Base-by-base conservation (phyloP, 2,329 filamentous ascomycete genomes). In the Aspergillus phoenicis region DNA sequence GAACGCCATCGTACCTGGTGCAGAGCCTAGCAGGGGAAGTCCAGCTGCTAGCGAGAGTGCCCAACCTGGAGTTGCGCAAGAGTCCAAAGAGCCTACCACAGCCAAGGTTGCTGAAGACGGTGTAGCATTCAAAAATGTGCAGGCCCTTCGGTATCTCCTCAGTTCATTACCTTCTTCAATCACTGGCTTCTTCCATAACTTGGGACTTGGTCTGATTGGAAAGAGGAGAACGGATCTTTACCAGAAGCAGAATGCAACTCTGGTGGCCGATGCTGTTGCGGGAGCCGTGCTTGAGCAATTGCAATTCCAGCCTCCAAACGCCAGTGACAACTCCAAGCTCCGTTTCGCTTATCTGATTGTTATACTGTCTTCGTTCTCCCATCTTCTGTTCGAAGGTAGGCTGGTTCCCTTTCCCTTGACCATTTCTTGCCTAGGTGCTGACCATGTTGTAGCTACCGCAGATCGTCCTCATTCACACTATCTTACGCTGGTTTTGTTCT, bases 111-210 rank as follows among this genome's bases (percentile, higher is more conserved):
- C 72, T 15, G 70, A 73, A 57, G 64, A 68, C 39, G 68, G 70
- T 33, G 73, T 80, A 33, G 76, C 81, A 48, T 88, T 89, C 73
- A 87, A 90, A 72, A 99, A 98, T 74, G 92, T 89, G 43, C 87
- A 90, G 71, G 89, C 86, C 11, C 82, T 98, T 48, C 86, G 89
- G 39, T 89, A 88, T 66, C 81, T 98, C 10, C 83, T 98, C 11
- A 89, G 90, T 69, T 89, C 91, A 36, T 85, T 96, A 68, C 88
- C 93, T 22, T 87, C 88, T 8, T 89, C 89, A 3, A 89, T 93
- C n/a, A 90, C 91, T 17, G 89, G 90, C 0, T 90, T 98, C 67
- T 90, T 97, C 72, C 91, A 96, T 70, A 89, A 88, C 1, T 81
- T 98, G 47, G 94, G 94, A 11, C 95, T 92, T 74, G 86, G 90